Percentiles rank a stretch among this genome's conserved stretches.
phyloP scores from a whole-genome alignment of 1,284 basidiomycete species.

The Limonomyces culmigenus region DNA sequence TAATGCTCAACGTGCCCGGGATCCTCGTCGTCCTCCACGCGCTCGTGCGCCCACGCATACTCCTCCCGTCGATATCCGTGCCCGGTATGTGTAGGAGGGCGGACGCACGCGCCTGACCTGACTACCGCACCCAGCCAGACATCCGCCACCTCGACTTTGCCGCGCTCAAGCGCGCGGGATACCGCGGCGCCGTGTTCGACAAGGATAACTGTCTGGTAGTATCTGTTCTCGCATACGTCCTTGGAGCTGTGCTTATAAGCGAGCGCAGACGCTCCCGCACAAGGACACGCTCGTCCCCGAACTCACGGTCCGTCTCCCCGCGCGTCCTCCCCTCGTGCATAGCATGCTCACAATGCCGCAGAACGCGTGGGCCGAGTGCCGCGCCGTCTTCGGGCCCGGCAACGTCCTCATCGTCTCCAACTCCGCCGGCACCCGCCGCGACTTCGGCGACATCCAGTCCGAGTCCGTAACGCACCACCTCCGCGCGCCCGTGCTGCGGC shows the following conservation, averaged over 20 bases:
- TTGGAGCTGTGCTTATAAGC: neutral
- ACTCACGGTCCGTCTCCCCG: constrained; percentile 33
- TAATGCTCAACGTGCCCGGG: constrained; percentile 70
- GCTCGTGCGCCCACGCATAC: constrained; percentile 51
- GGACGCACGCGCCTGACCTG: no score
- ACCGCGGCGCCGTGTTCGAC: constrained; percentile 83
- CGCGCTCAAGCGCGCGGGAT: constrained; percentile 63
- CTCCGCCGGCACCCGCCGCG: constrained; percentile 72
- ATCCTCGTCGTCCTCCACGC: constrained; percentile 61
- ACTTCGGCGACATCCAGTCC: constrained; percentile 72
- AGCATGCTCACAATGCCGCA: no score
- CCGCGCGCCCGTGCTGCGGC: constrained; percentile 69
- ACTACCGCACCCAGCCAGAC: constrained; percentile 54
- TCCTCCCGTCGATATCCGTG: constrained; percentile 57
- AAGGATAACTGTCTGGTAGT: constrained; percentile 97
- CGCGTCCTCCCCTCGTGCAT: no score
- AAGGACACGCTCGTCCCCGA: constrained; percentile 59
- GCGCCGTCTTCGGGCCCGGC: constrained; percentile 54
- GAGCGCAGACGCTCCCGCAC: constrained; percentile 54
- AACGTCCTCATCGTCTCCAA: constrained; percentile 90
- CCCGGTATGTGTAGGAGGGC: constrained; percentile 65
- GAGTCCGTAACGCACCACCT: constrained; percentile 73
- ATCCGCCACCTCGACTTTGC: constrained; percentile 79
- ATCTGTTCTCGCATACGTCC: no score
- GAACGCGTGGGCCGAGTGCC: constrained; percentile 68